Base-by-base conservation (phyloP, 371 early-diverging fungal species). In the Syncephalastrum monosporum region DNA sequence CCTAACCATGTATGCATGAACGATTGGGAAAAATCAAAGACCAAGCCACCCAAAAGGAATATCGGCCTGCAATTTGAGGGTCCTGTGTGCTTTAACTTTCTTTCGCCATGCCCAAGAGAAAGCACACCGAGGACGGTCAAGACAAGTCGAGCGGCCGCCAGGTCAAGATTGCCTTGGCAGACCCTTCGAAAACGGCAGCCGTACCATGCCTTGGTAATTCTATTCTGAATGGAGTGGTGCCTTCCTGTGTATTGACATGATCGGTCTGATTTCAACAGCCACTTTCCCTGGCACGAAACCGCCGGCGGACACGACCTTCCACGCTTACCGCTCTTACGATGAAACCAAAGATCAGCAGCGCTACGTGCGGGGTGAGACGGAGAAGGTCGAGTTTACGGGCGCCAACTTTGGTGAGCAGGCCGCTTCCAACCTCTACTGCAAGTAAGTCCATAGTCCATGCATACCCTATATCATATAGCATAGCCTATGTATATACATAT, bases 351-450 rank as follows among this genome's bases (percentile, higher is more conserved):
- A 60, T 13, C 49, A 49, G 13, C 65, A 79, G 21, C 64, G 72
- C 19, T 65, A 89, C 16, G 59, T 90, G 2, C 80, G 77, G 29
- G 88, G 83, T 21, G 88, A 90, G 53, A 88, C 86, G 1, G 83
- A 86, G 29, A 90, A 89, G 68, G 82, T 91, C 38, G 84, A 82
- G 57, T 91, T 83, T 66, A 81, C 82, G 1, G 91, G 87, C 14
- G 72, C 82, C 55, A 85, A 81, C 68, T 85, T 79, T 75, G 89
- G 88, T 52, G 75, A 77, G 29, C 68, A 67, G n/a, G 72, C 75
- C 33, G 67, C 77, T 41, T 63, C 55, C 5, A 71, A 69, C 27
- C 42, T 59, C 29, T 72, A 74, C 55, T 81, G 85, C 79, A 80
- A 77, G 85, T 85, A 67, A 62, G 71, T 38, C 16, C 2, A 7